These are phyloP conservation scores for Vitis cinerea DNA, from an alignment of 164 flowering plant species.

Conservation along the genomic window DNA sequence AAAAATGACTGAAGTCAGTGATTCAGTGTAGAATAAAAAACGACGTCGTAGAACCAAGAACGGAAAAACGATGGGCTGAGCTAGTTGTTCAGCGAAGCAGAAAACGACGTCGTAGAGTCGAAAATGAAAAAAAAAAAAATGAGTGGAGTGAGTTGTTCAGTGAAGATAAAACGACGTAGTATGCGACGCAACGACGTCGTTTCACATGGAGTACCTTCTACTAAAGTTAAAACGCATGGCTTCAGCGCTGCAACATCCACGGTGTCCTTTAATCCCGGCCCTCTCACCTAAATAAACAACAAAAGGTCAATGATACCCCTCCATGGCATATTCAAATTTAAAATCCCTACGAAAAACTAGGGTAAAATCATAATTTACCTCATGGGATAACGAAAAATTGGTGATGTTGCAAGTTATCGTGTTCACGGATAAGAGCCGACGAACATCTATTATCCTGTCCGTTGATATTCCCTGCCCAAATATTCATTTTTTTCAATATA, in stretches of 20 bases:
- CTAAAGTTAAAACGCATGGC: constrained; percentile 67
- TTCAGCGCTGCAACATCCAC: constrained; percentile 90
- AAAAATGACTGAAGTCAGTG: neutral
- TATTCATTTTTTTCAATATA: no score
- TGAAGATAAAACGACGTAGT: neutral
- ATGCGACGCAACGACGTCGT: constrained; percentile 12
- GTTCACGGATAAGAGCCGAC: constrained; percentile 71
- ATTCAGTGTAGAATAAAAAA: neutral
- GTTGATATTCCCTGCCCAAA: constrained; percentile 89
- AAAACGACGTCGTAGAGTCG: constrained; percentile 5
- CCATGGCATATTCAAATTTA: no score
- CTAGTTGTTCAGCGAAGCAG: neutral
- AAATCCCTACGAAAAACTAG: no score
- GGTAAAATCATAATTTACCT: constrained; percentile 41
- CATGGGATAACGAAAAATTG: constrained; percentile 78
- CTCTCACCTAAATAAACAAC: constrained; percentile 55
- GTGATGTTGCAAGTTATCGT: constrained; percentile 72
- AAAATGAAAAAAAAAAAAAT: neutral
- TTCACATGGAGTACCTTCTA: constrained; percentile 54
- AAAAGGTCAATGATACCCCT: neutral
- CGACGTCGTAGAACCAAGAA: constrained; percentile 6
- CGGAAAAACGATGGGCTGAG: neutral
- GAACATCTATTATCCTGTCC: constrained; percentile 88
- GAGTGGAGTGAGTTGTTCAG: neutral
- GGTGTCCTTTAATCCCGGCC: constrained; percentile 70